Conservation (phyloP, 2,329 filamentous ascomycete genomes). For the Leptographium galeiforme region DNA sequence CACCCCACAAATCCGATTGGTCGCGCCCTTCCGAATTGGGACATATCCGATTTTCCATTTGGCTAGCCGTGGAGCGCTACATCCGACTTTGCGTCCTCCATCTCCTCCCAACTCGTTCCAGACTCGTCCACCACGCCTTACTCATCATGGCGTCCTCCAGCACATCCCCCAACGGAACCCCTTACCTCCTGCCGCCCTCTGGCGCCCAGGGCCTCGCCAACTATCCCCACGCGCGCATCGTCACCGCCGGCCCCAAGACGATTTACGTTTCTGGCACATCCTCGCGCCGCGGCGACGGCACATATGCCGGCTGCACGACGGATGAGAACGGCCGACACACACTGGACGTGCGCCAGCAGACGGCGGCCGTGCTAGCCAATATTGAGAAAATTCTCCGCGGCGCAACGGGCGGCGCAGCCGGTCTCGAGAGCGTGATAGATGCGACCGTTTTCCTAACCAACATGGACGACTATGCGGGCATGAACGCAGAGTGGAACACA, state of each 20-base stretch:
- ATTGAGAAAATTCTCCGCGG: slow-evolving; percentile 23
- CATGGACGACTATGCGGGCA: slow-evolving; percentile 27
- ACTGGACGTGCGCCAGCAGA: slow-evolving; percentile 22
- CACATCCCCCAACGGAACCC: background rate
- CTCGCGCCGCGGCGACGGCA: slow-evolving; percentile 19
- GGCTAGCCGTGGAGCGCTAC: no score
- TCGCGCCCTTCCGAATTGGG: background rate
- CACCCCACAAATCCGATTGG: background rate
- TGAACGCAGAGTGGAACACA: slow-evolving; percentile 32
- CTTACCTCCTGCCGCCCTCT: background rate
- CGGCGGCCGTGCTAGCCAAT: slow-evolving; percentile 21
- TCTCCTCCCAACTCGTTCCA: no score
- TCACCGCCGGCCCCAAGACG: slow-evolving; percentile 16
- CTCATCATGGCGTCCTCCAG: background rate
- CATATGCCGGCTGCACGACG: slow-evolving; percentile 19
- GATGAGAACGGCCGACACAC: slow-evolving; percentile 20
- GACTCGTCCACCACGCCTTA: no score
- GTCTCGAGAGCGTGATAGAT: slow-evolving; percentile 23
- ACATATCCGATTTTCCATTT: no score
- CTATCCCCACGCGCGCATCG: slow-evolving; percentile 22
- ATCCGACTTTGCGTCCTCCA: no score
- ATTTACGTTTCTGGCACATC: slow-evolving; percentile 26
- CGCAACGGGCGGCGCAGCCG: slow-evolving; percentile 19
- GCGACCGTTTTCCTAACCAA: slow-evolving; percentile 25
- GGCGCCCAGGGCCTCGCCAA: slow-evolving; percentile 13